phyloP scores from a whole-genome alignment of 768 basidiomycete species.

The Holtermannia corniformis region DNA sequence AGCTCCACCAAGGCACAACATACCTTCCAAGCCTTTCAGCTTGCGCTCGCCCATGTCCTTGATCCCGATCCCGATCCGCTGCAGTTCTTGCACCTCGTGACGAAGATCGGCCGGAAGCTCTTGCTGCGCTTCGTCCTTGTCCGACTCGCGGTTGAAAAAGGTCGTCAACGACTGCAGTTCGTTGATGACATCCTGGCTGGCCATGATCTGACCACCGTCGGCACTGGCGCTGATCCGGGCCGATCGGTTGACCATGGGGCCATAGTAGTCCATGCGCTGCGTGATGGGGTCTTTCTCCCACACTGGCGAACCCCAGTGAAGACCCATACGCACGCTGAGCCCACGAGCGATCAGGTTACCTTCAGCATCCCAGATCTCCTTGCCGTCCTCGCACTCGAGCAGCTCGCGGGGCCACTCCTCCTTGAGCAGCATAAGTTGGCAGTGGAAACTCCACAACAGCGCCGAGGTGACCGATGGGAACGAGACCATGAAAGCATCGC shows the following conservation, averaged over 20 bases:
- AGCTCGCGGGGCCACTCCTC: constrained; percentile 89
- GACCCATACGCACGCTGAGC: constrained; percentile 91
- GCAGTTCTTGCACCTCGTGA: constrained; percentile 60
- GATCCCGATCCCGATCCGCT: constrained; percentile 58
- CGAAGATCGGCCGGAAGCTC: constrained; percentile 39
- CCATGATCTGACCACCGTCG: constrained; percentile 87
- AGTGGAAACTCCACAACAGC: constrained; percentile 78
- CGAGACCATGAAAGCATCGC: constrained; percentile 97
- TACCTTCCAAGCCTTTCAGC: constrained; percentile 78
- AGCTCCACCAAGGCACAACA: constrained; percentile 2
- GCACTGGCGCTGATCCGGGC: constrained; percentile 74
- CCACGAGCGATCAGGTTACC: constrained; percentile 71
- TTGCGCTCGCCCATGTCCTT: constrained; percentile 78
- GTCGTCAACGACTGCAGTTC: constrained; percentile 49
- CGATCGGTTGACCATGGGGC: constrained; percentile 88
- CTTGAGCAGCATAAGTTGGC: constrained; percentile 70
- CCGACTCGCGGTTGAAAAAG: constrained; percentile 29
- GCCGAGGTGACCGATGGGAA: constrained; percentile 83
- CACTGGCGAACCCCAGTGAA: constrained; percentile 81
- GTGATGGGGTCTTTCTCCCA: constrained; percentile 89
- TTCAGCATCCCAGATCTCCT: constrained; percentile 58
- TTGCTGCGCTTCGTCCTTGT: constrained; percentile 36
- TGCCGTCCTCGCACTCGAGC: constrained; percentile 83
- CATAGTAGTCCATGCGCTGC: constrained; percentile 94
- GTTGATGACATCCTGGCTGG: constrained; percentile 68